Evolutionary conservation across 192 early-diverging fungal species (phyloP), one percentile per base, ranked within the genome.

Genomic region (Coemansia guatemalensis): DNA sequence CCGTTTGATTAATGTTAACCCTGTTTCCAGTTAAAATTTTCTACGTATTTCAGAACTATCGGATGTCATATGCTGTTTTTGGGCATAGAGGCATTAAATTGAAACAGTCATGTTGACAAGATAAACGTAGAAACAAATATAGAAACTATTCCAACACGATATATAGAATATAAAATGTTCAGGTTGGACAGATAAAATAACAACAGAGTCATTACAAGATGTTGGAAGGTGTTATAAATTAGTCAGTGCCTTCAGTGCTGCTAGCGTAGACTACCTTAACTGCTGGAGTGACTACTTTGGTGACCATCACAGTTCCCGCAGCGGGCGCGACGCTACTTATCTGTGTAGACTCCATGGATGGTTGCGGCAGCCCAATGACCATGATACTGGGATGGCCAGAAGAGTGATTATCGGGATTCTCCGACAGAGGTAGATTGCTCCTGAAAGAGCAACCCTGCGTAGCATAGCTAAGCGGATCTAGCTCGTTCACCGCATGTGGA

Each of bases 381-480:
- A 78, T 62, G 12, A 77, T 57, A 65, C 69, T 77, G 11, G 66
- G 60, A 29, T 68, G 67, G 4, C 65, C 65, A 5, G 69, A 72
- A 14, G 59, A 33, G 17, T 51, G 35, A 12, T 4, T 62, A 3
- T 65, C 58, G 0, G 62, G 7, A 2, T 65, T 26, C 0, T 54
- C 63, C 49, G 53, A 44, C 20, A 73, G 30, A 2, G 76, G 76
- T 27, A 78, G 55, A 0, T 49, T 58, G 44, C 64, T 72, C 27
- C 76, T 68, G 53, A 61, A 60, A 1, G 67, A 52, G 64, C 56
- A 78, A 8, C 50, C 62, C 39, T 78, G 67, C 1, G 70, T 78
- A 25, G 54, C 76, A 8, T 78, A 78, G 71, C 76, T 78, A 17
- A 78, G 76, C 21, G 76, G 76, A 50, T 78, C 76, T 27, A 78